Evolutionary conservation across 78 protist species (phyloP), one percentile per base, ranked within the genome.

Genomic region (Dictyostelium intermedium): DNA sequence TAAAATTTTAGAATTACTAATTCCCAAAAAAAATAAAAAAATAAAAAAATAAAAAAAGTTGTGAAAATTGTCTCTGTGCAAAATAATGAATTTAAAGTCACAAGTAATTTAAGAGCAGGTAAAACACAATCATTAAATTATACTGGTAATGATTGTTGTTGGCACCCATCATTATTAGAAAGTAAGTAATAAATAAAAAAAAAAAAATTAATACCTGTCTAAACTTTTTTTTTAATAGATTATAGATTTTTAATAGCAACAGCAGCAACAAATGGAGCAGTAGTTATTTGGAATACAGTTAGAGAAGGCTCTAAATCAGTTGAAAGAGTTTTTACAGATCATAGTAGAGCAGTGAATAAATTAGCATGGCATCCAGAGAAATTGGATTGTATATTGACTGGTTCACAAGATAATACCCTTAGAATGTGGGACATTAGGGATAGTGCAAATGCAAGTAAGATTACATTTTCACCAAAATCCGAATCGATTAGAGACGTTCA

Each of bases 221-320:
- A n/a, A n/a, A n/a, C n/a, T n/a, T n/a, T n/a, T n/a, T n/a, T n/a
- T n/a, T n/a, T n/a, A 32, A 61, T 73, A 95, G 96, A 72, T 77
- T 83, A 92, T 79, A 92, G 82, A 82, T 60, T 66, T 10, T 39
- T 91, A 47, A 87, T 97, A 5, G 97, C 98, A n/a, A 95, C 97
- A 35, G 98, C 96, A 43, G 96, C 98, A 37, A 91, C 96, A 30
- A 97, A 92, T 82, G 97, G 98, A 50, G 95, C 95, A 32, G 92
- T 97, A 16, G 92, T 95, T 25, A 69, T 97, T 16, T 97, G 98
- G 98, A 91, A 97, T 82, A 60, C 74, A 11, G 41, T 37, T 10
- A 30, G 84, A 50, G 95, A 50, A 20, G 93, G 91, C 16, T 79
- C 95, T 18, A 50, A 79, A 66, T 91, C 81, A 34, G 85, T 76